Evolutionary conservation across 768 basidiomycete species (phyloP), one percentile per base, ranked within the genome.

Genomic region (Exsudoporus frostii): DNA sequence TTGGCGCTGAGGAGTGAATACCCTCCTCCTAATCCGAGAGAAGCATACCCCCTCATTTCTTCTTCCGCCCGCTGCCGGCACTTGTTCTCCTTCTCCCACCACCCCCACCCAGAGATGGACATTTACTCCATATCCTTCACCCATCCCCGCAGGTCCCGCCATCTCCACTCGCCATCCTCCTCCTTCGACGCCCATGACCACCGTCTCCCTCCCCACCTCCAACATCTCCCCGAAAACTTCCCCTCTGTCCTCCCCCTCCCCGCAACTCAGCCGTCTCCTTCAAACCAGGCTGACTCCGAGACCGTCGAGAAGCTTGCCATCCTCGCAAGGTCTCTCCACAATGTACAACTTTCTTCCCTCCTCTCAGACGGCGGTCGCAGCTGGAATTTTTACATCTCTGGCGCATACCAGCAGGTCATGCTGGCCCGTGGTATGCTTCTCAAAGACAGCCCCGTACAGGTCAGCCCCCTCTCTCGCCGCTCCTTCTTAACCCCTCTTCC

Each of bases 61-160:
- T 38, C 45, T 51, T 51, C 36, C 25, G 45, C 19, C 49, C 30
- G 37, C 41, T 46, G 32, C 39, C 50, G 40, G 29, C 42, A 15
- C 55, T 51, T 53, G 32, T 33, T 36, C 32, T 27, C 52, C 20
- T 45, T 14, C 38, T 32, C 2, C 9, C 45, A 55, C 40, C 45
- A 39, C 17, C 34, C 3, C 11, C 10, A 3, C 1, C 37, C 43
- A 53, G 43, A 29, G 39, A 95, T 97, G 94, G 94, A 97, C 71
- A 84, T 95, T 69, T 96, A 95, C 82, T 90, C 92, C 50, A 90
- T 91, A 61, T 90, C 92, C 66, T 95, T 97, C 80, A 87, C 87
- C 62, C 88, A 90, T 75, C 92, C 92, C 66, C 88, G 90, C 76
- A 79, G 87, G 70, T 80, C 86, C 67, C 85, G 85, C 66, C 81